Percentiles rank a stretch among this genome's conserved stretches.
These are phyloP conservation scores for Suhomyces anneliseae DNA, from an alignment of 1,139 yeast genomes.

Conservation along the genomic window DNA sequence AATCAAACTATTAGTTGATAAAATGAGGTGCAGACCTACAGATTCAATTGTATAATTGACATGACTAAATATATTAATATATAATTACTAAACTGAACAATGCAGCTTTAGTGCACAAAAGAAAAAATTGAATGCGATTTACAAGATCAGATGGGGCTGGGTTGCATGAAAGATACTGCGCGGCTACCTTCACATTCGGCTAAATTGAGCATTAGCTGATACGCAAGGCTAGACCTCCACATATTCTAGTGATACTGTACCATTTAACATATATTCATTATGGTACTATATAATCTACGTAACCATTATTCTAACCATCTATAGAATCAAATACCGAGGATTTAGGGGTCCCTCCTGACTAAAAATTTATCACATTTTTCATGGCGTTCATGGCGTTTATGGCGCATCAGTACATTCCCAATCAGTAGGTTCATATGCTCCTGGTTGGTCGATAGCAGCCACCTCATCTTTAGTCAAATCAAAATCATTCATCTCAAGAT, in stretches of 20 bases:
- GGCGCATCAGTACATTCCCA: conserved; percentile 68
- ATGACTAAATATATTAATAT: not conserved
- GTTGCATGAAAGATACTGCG: not conserved
- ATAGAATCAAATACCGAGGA: too few species aligned
- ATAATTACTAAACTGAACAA: not conserved
- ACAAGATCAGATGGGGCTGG: not conserved
- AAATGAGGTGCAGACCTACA: not conserved
- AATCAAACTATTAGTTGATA: too few species aligned
- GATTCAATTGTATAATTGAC: not conserved
- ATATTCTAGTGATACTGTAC: too few species aligned
- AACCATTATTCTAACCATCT: too few species aligned
- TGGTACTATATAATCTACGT: too few species aligned
- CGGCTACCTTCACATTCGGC: not conserved
- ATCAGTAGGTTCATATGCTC: conserved; percentile 64
- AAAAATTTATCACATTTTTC: not conserved
- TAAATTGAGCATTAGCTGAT: not conserved
- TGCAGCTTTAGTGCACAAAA: not conserved
- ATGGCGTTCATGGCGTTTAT: conserved; percentile 30
- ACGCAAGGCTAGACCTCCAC: not conserved
- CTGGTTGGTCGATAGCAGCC: conserved; percentile 35
- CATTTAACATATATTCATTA: too few species aligned
- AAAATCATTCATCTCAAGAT: conserved; percentile 48
- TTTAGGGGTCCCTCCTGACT: not conserved
- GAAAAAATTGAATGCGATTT: too few species aligned
- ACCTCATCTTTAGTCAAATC: conserved; percentile 51